phyloP scores from a whole-genome alignment of 371 early-diverging fungal genomes.

The Nematocida major region DNA sequence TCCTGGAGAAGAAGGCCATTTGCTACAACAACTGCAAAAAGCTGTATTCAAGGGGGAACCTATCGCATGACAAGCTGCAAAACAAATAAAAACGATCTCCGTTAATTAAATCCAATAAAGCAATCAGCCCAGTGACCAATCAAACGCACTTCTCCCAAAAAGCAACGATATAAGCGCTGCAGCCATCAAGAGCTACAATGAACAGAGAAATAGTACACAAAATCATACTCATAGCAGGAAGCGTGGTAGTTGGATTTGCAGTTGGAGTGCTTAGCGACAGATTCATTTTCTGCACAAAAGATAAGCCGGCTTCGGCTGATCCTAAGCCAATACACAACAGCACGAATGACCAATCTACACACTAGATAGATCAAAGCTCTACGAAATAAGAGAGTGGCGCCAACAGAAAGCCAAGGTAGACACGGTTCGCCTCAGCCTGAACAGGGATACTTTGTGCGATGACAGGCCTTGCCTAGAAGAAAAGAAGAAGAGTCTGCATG shows the following conservation, averaged over 20 bases:
- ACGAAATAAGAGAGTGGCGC: no score
- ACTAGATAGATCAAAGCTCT: no score
- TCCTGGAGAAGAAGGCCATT: conserved; percentile 3
- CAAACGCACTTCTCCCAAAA: background rate
- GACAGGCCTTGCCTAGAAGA: no score
- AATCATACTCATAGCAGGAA: background rate
- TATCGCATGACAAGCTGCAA: background rate
- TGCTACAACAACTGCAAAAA: conserved; percentile 23
- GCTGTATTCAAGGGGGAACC: background rate
- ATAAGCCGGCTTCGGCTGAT: no score
- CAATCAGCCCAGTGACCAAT: conserved; percentile 7
- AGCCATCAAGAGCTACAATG: background rate
- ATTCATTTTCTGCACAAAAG: no score
- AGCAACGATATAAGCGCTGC: conserved; percentile 16
- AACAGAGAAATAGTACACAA: conserved; percentile 7
- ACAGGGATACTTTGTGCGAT: no score
- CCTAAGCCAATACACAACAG: no score
- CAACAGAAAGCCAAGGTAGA: no score
- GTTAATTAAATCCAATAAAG: conserved; percentile 18
- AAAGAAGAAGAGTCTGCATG: no score
- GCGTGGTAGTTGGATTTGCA: background rate
- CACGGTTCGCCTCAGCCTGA: no score
- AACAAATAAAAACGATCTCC: background rate
- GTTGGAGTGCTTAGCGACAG: background rate
- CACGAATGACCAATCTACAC: no score